Evolutionary conservation across 208 protist species (phyloP).

Genomic region (Leishmania amazonensis): DNA sequence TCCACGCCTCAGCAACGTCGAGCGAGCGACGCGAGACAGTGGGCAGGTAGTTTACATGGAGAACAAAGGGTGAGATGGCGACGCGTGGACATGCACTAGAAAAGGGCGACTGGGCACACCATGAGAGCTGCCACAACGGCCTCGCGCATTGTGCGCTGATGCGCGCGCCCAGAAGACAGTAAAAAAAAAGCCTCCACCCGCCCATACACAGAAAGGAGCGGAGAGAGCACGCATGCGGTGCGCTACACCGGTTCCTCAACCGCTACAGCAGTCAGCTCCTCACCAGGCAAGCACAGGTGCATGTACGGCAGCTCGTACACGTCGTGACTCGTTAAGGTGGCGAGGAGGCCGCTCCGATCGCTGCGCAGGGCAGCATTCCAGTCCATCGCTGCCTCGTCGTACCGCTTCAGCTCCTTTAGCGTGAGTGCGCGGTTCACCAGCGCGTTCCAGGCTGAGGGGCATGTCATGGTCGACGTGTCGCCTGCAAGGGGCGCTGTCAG

Average conservation of each 20-base stretch:
- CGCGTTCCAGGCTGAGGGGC: conserved; percentile 38
- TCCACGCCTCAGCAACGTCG: neutral
- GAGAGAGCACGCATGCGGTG: neutral
- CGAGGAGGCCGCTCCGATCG: conserved; percentile 45
- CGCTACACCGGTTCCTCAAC: neutral
- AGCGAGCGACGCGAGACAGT: neutral
- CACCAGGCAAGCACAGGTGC: conserved; percentile 59
- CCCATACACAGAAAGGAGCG: neutral
- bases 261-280: conserved; percentile 29
- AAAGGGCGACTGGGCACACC: neutral
- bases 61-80: neutral
- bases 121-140: neutral
- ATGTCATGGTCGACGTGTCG: neutral
- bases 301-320: conserved; percentile 67
- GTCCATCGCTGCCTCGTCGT: conserved; percentile 83
- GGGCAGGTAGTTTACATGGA: neutral
- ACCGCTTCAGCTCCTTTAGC: conserved; percentile 69
- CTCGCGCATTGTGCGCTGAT: neutral
- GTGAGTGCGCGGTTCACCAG: conserved; percentile 87
- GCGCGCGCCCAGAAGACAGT: neutral
- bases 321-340: conserved; percentile 55
- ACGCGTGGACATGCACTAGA: neutral
- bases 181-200: neutral
- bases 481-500: neutral
- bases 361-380: conserved; percentile 73